Base-by-base conservation (phyloP, 1,284 basidiomycete genomes). In the Anthracocystis setariae region DNA sequence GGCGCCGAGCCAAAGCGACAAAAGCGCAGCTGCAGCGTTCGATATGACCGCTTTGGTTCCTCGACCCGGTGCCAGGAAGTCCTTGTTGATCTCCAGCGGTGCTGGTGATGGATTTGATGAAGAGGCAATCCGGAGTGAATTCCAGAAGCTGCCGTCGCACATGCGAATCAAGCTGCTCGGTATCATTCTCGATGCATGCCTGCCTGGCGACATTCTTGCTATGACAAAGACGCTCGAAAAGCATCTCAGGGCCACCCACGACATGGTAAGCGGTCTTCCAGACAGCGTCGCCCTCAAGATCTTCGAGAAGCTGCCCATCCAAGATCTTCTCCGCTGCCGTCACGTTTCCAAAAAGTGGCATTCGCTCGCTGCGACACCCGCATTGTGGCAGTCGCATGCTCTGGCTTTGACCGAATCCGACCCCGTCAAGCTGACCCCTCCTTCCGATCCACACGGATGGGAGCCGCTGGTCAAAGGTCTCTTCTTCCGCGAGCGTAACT, bases 401-500 rank as follows among this genome's bases (percentile, higher is more conserved):
- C 79, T 92, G 46, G 85, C 87, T 17, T 87, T 93, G 54, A 92
- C 92, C 0, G 86, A 87, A 8, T 88, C 87, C 18, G 92, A 93
- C 76, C 91, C 92, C 0, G 85, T 87, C 17, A 58, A 67, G 37
- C 25, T 77, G 17, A 38, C 46, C 3, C 52, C 75, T 8, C 75
- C 75, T 8, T 23, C 51, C 5, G 49, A 61, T 42, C 66, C 74
- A 10, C 49, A 55, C 20, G 70, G 62, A 5, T 79, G 80, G 67
- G 90, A 91, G 74, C 87, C 88, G 0, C 84, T 94, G 13, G 94
- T 93, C 80, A 88, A 89, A 42, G 89, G 89, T 4, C 86, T 95
- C 7, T 91, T 92, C 79, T 89, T 91, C 81, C 89, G 93, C 35
- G 93, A 95, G 84, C 88, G 88, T 44, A 94, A 95, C 84, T 93